Evolutionary conservation across 169 alveolate genomes (phyloP), one percentile per base, ranked within the genome.

Genomic region (Plasmodium adleri): DNA sequence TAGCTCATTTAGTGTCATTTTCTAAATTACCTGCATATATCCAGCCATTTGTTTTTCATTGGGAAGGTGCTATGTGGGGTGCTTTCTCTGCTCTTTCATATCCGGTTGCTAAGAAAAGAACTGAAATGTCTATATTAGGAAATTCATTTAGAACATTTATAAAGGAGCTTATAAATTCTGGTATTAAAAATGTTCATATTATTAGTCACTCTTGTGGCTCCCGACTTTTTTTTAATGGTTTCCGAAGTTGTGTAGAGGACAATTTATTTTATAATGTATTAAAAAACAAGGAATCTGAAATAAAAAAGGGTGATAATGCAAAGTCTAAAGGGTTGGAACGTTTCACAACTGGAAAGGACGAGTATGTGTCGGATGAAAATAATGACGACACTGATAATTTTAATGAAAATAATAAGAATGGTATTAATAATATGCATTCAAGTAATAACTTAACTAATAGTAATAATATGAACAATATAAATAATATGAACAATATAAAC

Each of bases 131-230:
- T 4, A 74, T 75, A 3, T 39, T 94, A 43, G 96, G 91, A 59
- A 93, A 93, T 64, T 73, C 96, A 0, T 94, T 95, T 73, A 72
- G 85, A 62, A 92, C 49, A 39, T 86, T 94, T 54, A 52, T 95
- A 45, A 72, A 56, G 60, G 95, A 88, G 17, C 88, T 95, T 43
- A 58, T 60, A 13, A 60, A 71, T 24, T 74, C 88, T 72, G 97
- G 95, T 22, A 89, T 95, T 49, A 83, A 75, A 32, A 70, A 74
- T 58, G 72, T 95, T 13, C 97, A 95, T 87, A 3, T 95, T 13
- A 73, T 95, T 28, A 93, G 92, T 45, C 97, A 95, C 66, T 95
- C 97, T 2, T 93, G 96, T 64, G 97, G 97, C 0, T 93, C 97
- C 0, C 59, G 97, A 45, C 95, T 93, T 8, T 93, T 95, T 88